Evolutionary conservation across 2,329 filamentous ascomycete genomes (phyloP).

Genomic region (Talaromyces rugulosus): DNA sequence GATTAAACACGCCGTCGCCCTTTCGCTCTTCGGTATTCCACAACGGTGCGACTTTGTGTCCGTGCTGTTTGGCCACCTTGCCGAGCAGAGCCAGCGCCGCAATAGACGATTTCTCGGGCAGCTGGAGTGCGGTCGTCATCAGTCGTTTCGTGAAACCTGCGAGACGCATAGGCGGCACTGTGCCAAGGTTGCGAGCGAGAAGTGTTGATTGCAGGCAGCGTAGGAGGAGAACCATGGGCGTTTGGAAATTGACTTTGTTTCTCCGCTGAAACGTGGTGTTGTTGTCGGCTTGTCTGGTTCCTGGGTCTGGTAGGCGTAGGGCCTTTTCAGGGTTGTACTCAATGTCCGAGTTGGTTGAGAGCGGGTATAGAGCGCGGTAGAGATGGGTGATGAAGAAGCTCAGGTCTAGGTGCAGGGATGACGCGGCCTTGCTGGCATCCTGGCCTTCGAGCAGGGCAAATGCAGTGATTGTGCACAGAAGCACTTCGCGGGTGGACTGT

Average conservation of each 20-base stretch:
- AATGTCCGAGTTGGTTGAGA: conserved; percentile 78
- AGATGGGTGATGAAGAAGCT: conserved; percentile 94
- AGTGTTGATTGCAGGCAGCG: conserved; percentile 80
- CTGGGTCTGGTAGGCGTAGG: conserved; percentile 65
- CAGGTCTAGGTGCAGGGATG: conserved; percentile 79
- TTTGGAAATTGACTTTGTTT: conserved; percentile 88
- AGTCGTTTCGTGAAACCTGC: conserved; percentile 92
- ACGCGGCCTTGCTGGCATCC: conserved; percentile 79
- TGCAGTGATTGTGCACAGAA: conserved; percentile 93
- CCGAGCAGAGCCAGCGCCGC: conserved; percentile 74
- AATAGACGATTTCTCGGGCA: conserved; percentile 83
- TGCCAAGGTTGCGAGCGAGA: conserved; percentile 70
- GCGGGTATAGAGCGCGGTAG: conserved; percentile 75
- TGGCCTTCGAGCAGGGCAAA: conserved; percentile 95
- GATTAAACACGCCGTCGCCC: conserved; percentile 82
- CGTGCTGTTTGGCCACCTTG: conserved; percentile 76
- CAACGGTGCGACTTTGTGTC: conserved; percentile 73
- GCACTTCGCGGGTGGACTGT: conserved; percentile 77
- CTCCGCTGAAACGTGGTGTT: conserved; percentile 34
- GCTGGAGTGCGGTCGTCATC: conserved; percentile 72
- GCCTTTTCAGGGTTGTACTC: conserved; percentile 72
- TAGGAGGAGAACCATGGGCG: conserved; percentile 86
- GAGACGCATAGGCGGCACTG: conserved; percentile 74
- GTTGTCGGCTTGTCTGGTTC: conserved; percentile 34
- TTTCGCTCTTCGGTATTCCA: conserved; percentile 94